Base-by-base conservation (phyloP, 345 rosid species). In the Eutrema heterophyllum region DNA sequence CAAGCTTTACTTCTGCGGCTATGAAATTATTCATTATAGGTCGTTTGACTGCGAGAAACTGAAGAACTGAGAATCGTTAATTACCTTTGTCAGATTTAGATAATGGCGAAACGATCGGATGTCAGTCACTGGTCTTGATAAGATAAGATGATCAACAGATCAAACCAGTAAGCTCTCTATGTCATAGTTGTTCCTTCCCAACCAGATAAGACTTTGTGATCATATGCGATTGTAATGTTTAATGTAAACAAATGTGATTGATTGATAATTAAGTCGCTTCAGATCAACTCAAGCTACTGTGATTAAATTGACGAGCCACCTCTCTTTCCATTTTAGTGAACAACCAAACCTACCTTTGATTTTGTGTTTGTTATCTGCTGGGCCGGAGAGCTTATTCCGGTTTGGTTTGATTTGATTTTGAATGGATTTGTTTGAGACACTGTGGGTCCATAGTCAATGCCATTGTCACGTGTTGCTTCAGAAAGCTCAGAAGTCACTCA, bases 271-370 rank as follows among this genome's bases (percentile, higher is more conserved):
- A 69, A 53, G 79, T 69, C 36, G 75, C 79, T 76, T 69, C 58
- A 54, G 35, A 54, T 4, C 70, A 76, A 75, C 79, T n/a, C 74
- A 68, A 75, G 43, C 56, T 68, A 52, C 5, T 41, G 40, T 39
- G 67, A 67, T 49, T 59, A 52, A 68, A 68, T 75, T 68, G 74
- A 75, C 74, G 55, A 62, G 51, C 50, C 64, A 75, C 50, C 74
- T 52, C 50, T 62, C 32, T 59, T 21, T 3, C 15, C 24, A 44
- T 15, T 15, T 13, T 52, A 21, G 62, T 68, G 74, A 75, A 21
- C 73, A 58, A 57, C 67, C 45, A 40, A 21, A 62, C 75, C 75
- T 12, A 62, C 75, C 59, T 69, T 55, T 7, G 79, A 76, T 69
- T 69, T 41, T 76, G 74, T 76, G 13, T 61, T 26, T 75, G 11